Base-by-base conservation (phyloP, 2,329 filamentous ascomycete species). In the Akanthomyces uredinophilus region DNA sequence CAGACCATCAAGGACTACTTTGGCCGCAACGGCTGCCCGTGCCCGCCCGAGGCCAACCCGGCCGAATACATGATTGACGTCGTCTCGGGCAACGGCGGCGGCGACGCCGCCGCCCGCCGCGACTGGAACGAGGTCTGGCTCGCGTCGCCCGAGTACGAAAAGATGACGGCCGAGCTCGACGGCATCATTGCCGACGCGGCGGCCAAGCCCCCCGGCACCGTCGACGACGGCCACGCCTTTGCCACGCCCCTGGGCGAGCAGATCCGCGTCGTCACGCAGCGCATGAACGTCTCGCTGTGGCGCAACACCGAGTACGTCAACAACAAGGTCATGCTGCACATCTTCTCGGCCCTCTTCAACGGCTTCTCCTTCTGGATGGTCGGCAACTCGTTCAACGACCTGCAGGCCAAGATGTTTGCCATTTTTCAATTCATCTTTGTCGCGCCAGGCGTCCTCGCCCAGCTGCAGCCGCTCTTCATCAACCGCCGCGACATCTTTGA, bases 1-100 rank as follows among this genome's bases (percentile, higher is more conserved):
- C 73, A 72, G 5, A 83, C 78, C 0, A 71, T 90, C 60, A 81
- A 80, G 49, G 77, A 76, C 27, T 90, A 90, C 72, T 93, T 95
- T 69, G 83, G 83, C 47, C 76, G 78, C 22, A 82, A 90, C 63
- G 89, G 88, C 5, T 86, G 84, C 0, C 79, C 82, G 1, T 89
- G 88, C 65, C 81, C 83, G 0, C 65, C 77, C 0, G 82, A 85
- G 0, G 84, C 83, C 20, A 92, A 92, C 67, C 88, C 88, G 1
- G 89, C 89, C 0, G 89, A 92, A 71, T 90, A 87, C 78, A 91
- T 92, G 86, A 83, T 92, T 58, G 80, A 83, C 55, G 79, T 82
- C 20, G 79, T 82, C 16, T 82, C 83, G 1, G 83, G 83, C 0
- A 39, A 35, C 0, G 16, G 27, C 41, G 68, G 81, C 1, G 80